phyloP scores from a whole-genome alignment of 495 filamentous ascomycete species.

The Rostrohypoxylon terebratum region DNA sequence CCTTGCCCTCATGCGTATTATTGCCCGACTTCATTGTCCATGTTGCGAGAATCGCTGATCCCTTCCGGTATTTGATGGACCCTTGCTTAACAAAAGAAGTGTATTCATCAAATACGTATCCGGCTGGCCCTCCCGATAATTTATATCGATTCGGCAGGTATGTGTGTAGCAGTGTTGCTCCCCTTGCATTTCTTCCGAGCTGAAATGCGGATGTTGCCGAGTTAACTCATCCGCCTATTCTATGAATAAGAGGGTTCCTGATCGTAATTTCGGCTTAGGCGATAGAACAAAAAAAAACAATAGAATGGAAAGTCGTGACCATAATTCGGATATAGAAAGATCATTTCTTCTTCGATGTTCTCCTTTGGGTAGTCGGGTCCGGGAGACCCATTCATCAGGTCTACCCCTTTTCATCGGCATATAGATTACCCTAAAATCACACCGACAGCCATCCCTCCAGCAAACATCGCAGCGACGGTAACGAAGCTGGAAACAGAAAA shows the following conservation, averaged over 20 bases:
- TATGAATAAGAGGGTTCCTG: neutral
- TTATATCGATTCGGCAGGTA: constrained; percentile 14
- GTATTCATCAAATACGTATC: constrained; percentile 8
- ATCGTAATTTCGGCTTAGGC: neutral
- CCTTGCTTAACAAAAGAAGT: constrained; percentile 1
- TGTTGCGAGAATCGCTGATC: constrained; percentile 25
- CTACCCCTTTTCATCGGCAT: neutral
- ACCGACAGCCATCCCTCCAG: constrained; percentile 50
- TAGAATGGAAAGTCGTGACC: neutral
- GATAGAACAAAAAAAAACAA: neutral
- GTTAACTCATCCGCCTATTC: neutral
- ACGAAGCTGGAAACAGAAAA: constrained; percentile 65
- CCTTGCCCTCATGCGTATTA: constrained; percentile 20
- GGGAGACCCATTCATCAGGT: neutral
- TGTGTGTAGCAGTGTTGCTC: neutral
- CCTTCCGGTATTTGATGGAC: constrained; percentile 13
- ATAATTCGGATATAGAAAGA: neutral
- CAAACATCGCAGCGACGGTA: constrained; percentile 63
- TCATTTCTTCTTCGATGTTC: neutral
- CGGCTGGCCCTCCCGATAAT: constrained; percentile 1
- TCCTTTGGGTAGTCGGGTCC: neutral
- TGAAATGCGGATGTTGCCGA: constrained; percentile 1
- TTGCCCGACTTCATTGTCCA: constrained; percentile 28
- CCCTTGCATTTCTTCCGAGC: neutral
- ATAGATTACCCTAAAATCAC: constrained; percentile 22